Evolutionary conservation across 2,329 filamentous ascomycete genomes (phyloP), one percentile per base, ranked within the genome.

Genomic region (Cladosporium velox): DNA sequence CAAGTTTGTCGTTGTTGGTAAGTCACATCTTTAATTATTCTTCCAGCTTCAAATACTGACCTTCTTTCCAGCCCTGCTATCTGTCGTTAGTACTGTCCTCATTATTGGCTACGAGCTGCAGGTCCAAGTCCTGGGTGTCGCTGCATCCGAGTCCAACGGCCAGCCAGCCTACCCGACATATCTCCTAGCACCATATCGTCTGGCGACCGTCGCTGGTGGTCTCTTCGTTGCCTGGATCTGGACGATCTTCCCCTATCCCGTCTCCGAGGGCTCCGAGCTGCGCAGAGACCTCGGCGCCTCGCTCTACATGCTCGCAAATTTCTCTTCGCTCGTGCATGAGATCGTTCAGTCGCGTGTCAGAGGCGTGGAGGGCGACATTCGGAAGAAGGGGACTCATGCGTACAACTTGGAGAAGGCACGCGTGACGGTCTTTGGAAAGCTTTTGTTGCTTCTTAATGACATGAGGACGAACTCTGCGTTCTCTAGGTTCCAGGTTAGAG

Each of bases 231-330:
- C 90, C 2, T 92, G 91, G 73, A 81, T 93, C 72, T 93, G 90
- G 90, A 92, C 90, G 0, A 84, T 91, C 66, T 91, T 92, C 74
- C 90, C 90, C 0, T 90, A 85, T 68, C 90, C 90, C 0, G 83
- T 91, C 51, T 89, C 89, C 0, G 91, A 92, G 71, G 87, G 90
- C 59, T 87, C 87, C 1, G 87, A 87, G 71, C 82, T 93, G 7
- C 85, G 91, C 10, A 86, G 87, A 70, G 88, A 90, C 68, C 80
- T 93, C 1, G 89, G 90, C 4, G 85, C 85, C 0, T 86, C 89
- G 0, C 79, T 93, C 3, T 92, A 91, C 74, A 81, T 92, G 6
- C 82, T 92, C 3, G 90, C 90, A 1, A 92, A 91, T 72, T 90
- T 90, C 75, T 91, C 91, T 73, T 88, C 86, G 4, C 85, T 89